Conservation (phyloP, 2,329 filamentous ascomycete species). For the Aspergillus tanneri region DNA sequence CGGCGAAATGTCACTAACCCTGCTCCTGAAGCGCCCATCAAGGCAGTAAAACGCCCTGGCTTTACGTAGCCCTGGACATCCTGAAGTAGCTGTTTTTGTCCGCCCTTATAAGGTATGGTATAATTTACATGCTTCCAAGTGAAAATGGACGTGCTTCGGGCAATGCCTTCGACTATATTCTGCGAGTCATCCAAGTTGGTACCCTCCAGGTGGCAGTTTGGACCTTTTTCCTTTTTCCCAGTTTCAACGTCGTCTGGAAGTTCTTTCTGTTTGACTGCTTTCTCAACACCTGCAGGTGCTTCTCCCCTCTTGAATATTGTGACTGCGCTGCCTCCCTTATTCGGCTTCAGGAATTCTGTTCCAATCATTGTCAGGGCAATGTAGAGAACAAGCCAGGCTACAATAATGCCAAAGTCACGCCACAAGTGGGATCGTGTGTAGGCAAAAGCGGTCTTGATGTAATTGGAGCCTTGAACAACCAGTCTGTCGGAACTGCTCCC, state of each 20-base stretch:
- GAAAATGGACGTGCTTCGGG: slow-evolving; percentile 68
- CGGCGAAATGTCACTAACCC: slow-evolving; percentile 29
- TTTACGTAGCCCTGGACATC: slow-evolving; percentile 71
- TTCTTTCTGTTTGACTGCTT: slow-evolving; percentile 53
- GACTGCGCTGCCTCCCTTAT: slow-evolving; percentile 75
- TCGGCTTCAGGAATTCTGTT: slow-evolving; percentile 75
- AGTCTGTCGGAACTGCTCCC: slow-evolving; percentile 56
- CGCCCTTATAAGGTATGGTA: slow-evolving; percentile 50
- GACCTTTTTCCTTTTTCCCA: slow-evolving; percentile 29
- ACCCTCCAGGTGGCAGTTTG: slow-evolving; percentile 18
- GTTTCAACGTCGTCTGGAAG: slow-evolving; percentile 54
- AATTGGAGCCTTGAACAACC: slow-evolving; percentile 55
- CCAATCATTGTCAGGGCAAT: slow-evolving; percentile 72
- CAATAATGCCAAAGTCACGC: slow-evolving; percentile 77
- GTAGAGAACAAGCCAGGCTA: slow-evolving; percentile 73
- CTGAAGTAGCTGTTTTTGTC: slow-evolving; percentile 52
- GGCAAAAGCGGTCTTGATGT: slow-evolving; percentile 49
- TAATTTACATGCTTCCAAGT: slow-evolving; percentile 88
- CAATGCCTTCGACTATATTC: slow-evolving; percentile 50
- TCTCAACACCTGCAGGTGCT: slow-evolving; percentile 58
- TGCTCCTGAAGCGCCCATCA: slow-evolving; percentile 74
- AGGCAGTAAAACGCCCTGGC: slow-evolving; percentile 72
- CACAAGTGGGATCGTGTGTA: slow-evolving; percentile 59
- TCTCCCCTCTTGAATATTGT: slow-evolving; percentile 72
- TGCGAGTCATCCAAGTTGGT: slow-evolving; percentile 20